Base-by-base conservation (phyloP, 352 stramenopile genomes). In the Aphanomyces stellatus region DNA sequence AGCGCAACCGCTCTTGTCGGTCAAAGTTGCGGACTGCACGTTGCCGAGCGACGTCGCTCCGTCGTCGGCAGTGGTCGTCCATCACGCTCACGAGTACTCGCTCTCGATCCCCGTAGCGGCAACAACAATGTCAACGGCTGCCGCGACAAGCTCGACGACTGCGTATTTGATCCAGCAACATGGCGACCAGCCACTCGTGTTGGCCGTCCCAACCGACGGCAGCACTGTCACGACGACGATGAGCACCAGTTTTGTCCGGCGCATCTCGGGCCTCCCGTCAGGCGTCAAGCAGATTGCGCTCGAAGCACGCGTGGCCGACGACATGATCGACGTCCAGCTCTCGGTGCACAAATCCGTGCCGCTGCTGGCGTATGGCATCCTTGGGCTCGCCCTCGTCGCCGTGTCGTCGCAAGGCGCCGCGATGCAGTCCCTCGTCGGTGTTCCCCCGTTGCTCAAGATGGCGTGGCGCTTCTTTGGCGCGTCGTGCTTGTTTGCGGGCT, bases 381-480 rank as follows among this genome's bases (percentile, higher is more conserved):
- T 87, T n/a, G 30, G 76, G 42, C 72, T 62, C 4, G 73, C 78
- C 3, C 69, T 83, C 28, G 56, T 68, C 27, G 67, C 72, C 10
- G 75, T 82, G 22, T 78, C 76, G 24, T 82, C 76, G 0, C 78
- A 84, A 51, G 76, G 76, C 3, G 76, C 78, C 4, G 76, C 71
- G 37, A 70, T 84, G 5, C 67, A 80, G 24, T 48, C 81, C 42
- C 71, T 84, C 2, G 66, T 75, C 0, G 71, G 72, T 33, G 78
- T 81, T 8, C 76, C 76, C 13, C 78, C 75, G 10, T 48, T 87
- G 41, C 70, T 87, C 25, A 79, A 80, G 48, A 65, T 87, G 8
- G 80, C 84, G 34, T 87, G 78, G 78, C 78, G 78, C 41, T 65
- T 84, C 43, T 70, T 71, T 17, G 78, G 78, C 5, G 75, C 78